phyloP scores from a whole-genome alignment of 164 flowering plant genomes.

The Dillenia turbinata region DNA sequence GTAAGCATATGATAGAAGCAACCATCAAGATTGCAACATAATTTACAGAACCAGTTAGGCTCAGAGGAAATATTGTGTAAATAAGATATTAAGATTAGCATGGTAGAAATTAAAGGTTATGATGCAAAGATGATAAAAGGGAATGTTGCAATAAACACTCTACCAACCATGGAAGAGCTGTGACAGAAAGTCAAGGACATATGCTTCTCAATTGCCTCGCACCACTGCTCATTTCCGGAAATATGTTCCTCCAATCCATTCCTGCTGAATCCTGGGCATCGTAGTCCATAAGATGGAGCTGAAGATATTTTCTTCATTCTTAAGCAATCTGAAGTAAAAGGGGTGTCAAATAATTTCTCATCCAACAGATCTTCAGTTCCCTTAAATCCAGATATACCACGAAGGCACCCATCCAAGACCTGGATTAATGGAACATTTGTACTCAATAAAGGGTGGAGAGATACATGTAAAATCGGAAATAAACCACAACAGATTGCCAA shows the following conservation, averaged over 20 bases:
- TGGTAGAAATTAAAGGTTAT: too few relatives aligned
- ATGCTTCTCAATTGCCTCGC: conserved; percentile 66
- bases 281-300: conserved; percentile 65
- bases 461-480: too few relatives aligned
- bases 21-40: too few relatives aligned
- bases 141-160: background rate
- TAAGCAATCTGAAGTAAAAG: conserved; percentile 66
- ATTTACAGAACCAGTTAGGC: too few relatives aligned
- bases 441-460: too few relatives aligned
- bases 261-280: conserved; percentile 21
- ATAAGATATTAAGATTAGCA: too few relatives aligned
- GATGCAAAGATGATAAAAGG: too few relatives aligned
- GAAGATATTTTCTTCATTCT: conserved; percentile 73
- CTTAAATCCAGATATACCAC: conserved; percentile 86
- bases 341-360: conserved; percentile 57
- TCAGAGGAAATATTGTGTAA: too few relatives aligned
- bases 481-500: too few relatives aligned
- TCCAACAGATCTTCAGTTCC: conserved; percentile 79
- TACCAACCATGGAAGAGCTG: conserved; percentile 63
- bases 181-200: conserved; percentile 52
- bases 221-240: conserved; percentile 63
- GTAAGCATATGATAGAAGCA: too few relatives aligned
- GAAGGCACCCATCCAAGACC: conserved; percentile 90
- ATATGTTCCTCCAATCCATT: conserved; percentile 16
- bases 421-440: conserved; percentile 18